Percentiles rank a stretch among this genome's conserved stretches.
phyloP scores from a whole-genome alignment of 2,329 filamentous ascomycete species.

The Trichophyton verrucosum region DNA sequence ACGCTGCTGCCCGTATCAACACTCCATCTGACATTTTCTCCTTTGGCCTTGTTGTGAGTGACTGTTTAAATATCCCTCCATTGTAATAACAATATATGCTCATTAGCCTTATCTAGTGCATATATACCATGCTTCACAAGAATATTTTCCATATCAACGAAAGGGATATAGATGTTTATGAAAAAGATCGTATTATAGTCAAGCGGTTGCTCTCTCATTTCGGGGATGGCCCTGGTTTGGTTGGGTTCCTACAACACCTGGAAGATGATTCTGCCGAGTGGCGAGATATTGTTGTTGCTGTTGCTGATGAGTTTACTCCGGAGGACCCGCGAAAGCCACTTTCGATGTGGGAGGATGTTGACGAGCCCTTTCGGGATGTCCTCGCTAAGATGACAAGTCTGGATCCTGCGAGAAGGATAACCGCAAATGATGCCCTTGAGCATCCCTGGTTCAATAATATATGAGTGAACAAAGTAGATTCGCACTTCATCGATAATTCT shows the following conservation, averaged over 20 bases:
- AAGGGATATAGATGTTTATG: not conserved
- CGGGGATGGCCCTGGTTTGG: not conserved
- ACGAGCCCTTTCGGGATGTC: not conserved
- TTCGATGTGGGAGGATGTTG: not conserved
- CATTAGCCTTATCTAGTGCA: not conserved
- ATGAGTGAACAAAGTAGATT: conserved; percentile 8
- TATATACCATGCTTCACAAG: not conserved
- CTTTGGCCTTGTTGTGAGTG: conserved; percentile 8
- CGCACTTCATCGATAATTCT: too few relatives aligned
- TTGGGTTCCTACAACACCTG: conserved; percentile 3
- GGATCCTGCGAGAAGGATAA: not conserved
- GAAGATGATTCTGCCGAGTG: not conserved
- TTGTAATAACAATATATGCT: not conserved
- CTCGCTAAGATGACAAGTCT: not conserved
- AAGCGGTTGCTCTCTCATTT: conserved; percentile 8
- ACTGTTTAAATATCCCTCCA: not conserved
- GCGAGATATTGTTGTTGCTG: not conserved
- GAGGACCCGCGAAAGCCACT: not conserved
- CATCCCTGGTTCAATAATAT: not conserved
- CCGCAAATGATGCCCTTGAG: not conserved
- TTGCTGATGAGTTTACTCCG: not conserved
- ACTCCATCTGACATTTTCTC: conserved; percentile 7
- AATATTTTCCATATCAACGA: not conserved
- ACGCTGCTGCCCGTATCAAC: conserved; percentile 7
- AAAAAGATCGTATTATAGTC: conserved; percentile 5